These are phyloP conservation scores for Skeletonema marinoi DNA, from an alignment of 108 stramenopile genomes.

Conservation along the genomic window DNA sequence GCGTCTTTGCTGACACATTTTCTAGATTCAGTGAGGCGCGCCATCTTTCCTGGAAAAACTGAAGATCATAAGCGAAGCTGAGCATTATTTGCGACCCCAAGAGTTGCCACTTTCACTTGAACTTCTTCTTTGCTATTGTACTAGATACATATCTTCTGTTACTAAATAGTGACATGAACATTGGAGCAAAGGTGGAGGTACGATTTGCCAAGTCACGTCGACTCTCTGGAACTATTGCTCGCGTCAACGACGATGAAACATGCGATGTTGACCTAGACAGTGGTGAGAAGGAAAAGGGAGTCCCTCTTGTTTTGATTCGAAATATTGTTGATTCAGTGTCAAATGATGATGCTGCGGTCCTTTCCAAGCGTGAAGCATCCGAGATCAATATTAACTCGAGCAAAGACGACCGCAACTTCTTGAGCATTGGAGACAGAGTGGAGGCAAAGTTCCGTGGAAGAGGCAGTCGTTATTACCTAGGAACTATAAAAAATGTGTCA, in stretches of 20 bases:
- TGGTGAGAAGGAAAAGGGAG: background rate
- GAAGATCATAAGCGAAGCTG: too few species aligned
- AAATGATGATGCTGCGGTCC: background rate
- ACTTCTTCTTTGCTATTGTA: too few species aligned
- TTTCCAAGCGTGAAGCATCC: background rate
- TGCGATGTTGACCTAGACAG: background rate
- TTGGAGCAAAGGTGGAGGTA: background rate
- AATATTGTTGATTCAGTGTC: too few species aligned
- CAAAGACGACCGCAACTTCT: background rate
- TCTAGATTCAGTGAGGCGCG: too few species aligned
- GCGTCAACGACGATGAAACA: background rate
- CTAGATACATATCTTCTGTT: too few species aligned
- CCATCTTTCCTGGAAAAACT: too few species aligned
- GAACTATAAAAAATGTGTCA: background rate
- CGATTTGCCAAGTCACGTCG: background rate
- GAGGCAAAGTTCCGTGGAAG: constrained; percentile 18
- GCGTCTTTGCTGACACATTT: too few species aligned
- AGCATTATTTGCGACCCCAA: too few species aligned
- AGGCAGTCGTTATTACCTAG: constrained; percentile 4
- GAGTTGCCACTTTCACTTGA: too few species aligned
- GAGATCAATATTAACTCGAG: background rate
- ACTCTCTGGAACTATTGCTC: background rate
- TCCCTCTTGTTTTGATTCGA: background rate
- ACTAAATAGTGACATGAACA: background rate
- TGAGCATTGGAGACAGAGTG: constrained; percentile 17